Percentiles rank a stretch among this genome's conserved stretches.
Conservation (phyloP, 1,139 yeast species). For the Geotrichum reessii region DNA sequence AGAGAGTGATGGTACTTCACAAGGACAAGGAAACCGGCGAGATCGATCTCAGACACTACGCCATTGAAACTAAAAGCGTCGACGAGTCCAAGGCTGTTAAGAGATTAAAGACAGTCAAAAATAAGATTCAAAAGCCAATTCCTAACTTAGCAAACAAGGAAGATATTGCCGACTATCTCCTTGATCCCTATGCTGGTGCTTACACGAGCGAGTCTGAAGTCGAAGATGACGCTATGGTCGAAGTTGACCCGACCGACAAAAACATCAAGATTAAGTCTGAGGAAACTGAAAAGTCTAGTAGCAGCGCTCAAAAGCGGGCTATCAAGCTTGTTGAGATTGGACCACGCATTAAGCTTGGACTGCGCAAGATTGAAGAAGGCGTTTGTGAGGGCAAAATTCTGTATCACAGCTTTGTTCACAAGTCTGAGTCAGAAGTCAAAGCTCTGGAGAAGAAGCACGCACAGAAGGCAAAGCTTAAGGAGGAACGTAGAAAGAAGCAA, state of each 20-base stretch:
- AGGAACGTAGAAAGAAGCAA: constrained; percentile 70
- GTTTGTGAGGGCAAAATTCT: constrained; percentile 80
- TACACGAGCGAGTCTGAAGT: constrained; percentile 89
- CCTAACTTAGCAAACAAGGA: constrained; percentile 65
- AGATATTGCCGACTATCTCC: constrained; percentile 77
- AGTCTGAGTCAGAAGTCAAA: constrained; percentile 55
- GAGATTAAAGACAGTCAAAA: constrained; percentile 56
- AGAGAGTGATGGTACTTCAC: constrained; percentile 78
- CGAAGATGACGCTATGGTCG: constrained; percentile 80
- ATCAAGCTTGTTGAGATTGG: constrained; percentile 91
- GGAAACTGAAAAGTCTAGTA: constrained; percentile 18
- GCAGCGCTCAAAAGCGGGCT: constrained; percentile 64
- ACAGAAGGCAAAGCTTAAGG: constrained; percentile 55
- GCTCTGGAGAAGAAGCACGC: constrained; percentile 65
- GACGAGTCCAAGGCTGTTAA: constrained; percentile 79
- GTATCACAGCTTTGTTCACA: constrained; percentile 66
- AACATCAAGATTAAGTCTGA: constrained; percentile 19
- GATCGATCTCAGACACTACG: constrained; percentile 84
- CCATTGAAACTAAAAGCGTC: constrained; percentile 79
- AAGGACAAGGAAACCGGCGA: constrained; percentile 63
- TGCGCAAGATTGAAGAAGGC: constrained; percentile 89
- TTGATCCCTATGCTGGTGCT: constrained; percentile 75
- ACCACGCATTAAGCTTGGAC: constrained; percentile 72
- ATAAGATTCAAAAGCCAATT: constrained; percentile 49
- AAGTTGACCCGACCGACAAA: constrained; percentile 43